These are phyloP conservation scores for Rosa persica DNA, from an alignment of 306 rosid species.

Conservation along the genomic window DNA sequence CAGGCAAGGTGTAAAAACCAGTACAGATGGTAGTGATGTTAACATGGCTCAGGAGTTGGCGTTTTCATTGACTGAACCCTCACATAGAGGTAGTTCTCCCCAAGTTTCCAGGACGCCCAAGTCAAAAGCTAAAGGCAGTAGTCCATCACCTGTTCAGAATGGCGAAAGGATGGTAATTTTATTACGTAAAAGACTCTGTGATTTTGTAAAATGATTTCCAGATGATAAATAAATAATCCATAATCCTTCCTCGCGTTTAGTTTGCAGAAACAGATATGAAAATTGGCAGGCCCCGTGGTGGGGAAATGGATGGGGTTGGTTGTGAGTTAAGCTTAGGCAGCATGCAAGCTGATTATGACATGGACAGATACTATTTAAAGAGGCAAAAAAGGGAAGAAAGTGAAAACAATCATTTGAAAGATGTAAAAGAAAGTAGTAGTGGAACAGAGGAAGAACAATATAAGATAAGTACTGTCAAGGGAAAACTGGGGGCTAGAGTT, in stretches of 20 bases:
- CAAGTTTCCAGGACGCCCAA: conserved; percentile 57
- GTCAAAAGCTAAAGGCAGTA: conserved; percentile 42
- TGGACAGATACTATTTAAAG: conserved; percentile 42
- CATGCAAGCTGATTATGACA: conserved; percentile 57
- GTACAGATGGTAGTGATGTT: conserved; percentile 43
- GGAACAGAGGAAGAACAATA: conserved; percentile 71
- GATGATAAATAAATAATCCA: conserved; percentile 9
- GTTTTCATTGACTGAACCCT: conserved; percentile 77
- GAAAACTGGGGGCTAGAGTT: conserved; percentile 48
- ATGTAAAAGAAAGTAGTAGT: conserved; percentile 68
- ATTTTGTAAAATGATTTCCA: conserved; percentile 22
- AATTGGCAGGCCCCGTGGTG: conserved; percentile 35
- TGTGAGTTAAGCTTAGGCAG: conserved; percentile 78
- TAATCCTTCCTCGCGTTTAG: conserved; percentile 40
- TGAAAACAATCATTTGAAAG: conserved; percentile 55
- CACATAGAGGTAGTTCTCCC: conserved; percentile 72
- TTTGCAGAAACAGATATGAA: conserved; percentile 48
- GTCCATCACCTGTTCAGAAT: conserved; percentile 46
- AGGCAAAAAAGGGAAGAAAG: conserved; percentile 50
- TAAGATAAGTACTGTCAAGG: conserved; percentile 43
- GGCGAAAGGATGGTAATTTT: conserved; percentile 61
- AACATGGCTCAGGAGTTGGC: conserved; percentile 80
- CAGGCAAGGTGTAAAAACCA: conserved; percentile 52
- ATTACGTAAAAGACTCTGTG: conserved; percentile 16
- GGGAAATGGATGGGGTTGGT: conserved; percentile 59